These are phyloP conservation scores for Elsinoe perseae DNA, from an alignment of 2,329 filamentous ascomycete species.

Conservation along the genomic window DNA sequence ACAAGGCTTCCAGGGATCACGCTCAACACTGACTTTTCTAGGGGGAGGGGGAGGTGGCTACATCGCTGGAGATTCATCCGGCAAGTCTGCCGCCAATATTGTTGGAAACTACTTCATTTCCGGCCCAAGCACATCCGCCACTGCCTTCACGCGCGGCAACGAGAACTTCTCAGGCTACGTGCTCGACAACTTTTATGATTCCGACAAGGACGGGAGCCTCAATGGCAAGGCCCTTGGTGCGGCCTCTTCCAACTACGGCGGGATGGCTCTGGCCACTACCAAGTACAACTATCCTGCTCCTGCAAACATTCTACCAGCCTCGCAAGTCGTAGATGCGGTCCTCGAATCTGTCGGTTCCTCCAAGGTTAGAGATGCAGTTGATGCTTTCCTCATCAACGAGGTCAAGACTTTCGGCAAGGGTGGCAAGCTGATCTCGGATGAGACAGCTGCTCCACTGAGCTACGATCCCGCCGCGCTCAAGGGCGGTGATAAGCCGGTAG, in stretches of 20 bases:
- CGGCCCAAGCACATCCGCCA: constrained; percentile 6
- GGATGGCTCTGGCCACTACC: constrained; percentile 2
- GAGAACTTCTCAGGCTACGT: constrained; percentile 12
- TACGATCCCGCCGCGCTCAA: constrained; percentile 9
- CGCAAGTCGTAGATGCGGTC: constrained; percentile 3
- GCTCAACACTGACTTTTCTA: neutral
- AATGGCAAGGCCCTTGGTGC: constrained; percentile 6
- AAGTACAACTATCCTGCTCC: constrained; percentile 5
- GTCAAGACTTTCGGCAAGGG: constrained; percentile 9
- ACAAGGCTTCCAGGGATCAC: neutral
- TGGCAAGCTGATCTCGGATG: constrained; percentile 7
- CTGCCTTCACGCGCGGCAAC: constrained; percentile 5
- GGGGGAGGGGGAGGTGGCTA: constrained; percentile 10
- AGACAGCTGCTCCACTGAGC: constrained; percentile 6
- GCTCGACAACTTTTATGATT: constrained; percentile 12
- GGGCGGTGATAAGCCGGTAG: neutral
- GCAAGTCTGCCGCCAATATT: constrained; percentile 9
- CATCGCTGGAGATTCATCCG: constrained; percentile 7
- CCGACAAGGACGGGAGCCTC: constrained; percentile 2
- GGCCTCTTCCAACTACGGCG: constrained; percentile 3
- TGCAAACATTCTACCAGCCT: neutral
- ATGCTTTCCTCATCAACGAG: constrained; percentile 8
- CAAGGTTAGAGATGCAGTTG: constrained; percentile 1
- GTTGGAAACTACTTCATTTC: constrained; percentile 10
- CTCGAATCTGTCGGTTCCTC: neutral